phyloP scores from a whole-genome alignment of 1,284 basidiomycete species.

The Rhodotorula sp. region DNA sequence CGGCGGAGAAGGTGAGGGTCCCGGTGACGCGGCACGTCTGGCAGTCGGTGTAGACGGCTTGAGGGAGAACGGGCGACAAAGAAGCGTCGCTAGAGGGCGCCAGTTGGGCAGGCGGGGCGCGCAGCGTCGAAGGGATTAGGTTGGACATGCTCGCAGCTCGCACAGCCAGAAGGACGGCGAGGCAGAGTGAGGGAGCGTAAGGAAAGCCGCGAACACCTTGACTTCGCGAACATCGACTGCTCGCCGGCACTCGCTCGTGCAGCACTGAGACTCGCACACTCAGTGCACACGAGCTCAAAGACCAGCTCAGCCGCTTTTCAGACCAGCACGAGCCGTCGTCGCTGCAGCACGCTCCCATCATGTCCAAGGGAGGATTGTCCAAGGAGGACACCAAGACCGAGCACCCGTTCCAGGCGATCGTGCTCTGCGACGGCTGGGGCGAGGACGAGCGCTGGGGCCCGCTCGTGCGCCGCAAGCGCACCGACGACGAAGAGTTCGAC shows the following conservation, averaged over 20 bases:
- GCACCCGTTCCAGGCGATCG: constrained; percentile 44
- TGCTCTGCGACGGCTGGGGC: constrained; percentile 44
- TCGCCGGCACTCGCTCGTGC: not conserved
- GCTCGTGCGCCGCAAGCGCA: constrained; percentile 37
- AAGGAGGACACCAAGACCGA: constrained; percentile 43
- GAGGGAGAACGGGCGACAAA: not conserved
- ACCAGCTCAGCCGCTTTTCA: not conserved
- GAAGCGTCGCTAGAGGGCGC: not conserved
- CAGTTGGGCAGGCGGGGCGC: not conserved
- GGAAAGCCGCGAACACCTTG: not conserved
- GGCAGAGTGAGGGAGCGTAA: not conserved
- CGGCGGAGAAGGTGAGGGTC: constrained; percentile 35
- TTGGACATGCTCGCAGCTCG: constrained; percentile 16
- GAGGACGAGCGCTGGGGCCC: constrained; percentile 43
- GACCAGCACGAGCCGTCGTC: not conserved
- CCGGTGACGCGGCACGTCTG: constrained; percentile 35
- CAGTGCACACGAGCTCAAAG: not conserved
- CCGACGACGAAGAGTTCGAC: constrained; percentile 39
- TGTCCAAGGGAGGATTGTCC: constrained; percentile 27
- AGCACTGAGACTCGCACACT: no score
- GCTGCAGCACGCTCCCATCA: not conserved
- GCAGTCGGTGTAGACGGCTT: constrained; percentile 30
- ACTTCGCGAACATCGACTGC: not conserved
- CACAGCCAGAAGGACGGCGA: not conserved
- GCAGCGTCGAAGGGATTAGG: constrained; percentile 1